Base-by-base conservation (phyloP, 2,329 filamentous ascomycete genomes). In the Neurospora sp. region DNA sequence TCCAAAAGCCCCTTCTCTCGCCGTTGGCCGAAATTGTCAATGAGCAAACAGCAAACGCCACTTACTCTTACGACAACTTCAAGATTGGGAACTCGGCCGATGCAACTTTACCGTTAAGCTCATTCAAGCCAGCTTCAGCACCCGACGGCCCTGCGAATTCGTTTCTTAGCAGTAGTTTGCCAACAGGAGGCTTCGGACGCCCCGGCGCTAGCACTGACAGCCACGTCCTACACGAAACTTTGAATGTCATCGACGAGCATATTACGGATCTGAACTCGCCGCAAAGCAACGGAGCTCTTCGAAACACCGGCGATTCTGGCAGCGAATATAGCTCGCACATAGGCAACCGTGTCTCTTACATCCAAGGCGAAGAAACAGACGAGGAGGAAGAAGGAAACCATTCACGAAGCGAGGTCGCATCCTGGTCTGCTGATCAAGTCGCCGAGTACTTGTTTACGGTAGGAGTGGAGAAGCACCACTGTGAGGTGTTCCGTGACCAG, bases 291-390 rank as follows among this genome's bases (percentile, higher is more conserved):
- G 86, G 87, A 36, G 80, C 78, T 40, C 79, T 90, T 73, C 82
- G 87, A 73, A 80, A 81, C 68, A 81, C 84, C 62, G 93, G 89
- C 73, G 93, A 96, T 79, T 96, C 93, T 1, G 91, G 90, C 67
- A 97, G 93, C 81, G 93, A 97, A 78, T 97, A 97, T 80, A 97
- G 93, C 80, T 92, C 88, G 71, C 89, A 92, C 69, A 78, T 92
- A 46, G 90, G 90, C 72, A 89, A 91, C 75, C 89, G 93, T 46
- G 82, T 95, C 75, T 97, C 95, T 1, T 97, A 97, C 78, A 95
- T 98, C 72, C 91, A 96, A 74, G 96, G 95, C 43, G 91, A 97
- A 73, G 95, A 97, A 80, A 97, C 94, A 1, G 95, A 98, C 75
- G 93, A 97, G 76, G 96, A 98, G 79, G 93, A 96, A 75, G 89